Evolutionary conservation across 2,329 filamentous ascomycete genomes (phyloP).

Genomic region (Paecilomyces niveus): DNA sequence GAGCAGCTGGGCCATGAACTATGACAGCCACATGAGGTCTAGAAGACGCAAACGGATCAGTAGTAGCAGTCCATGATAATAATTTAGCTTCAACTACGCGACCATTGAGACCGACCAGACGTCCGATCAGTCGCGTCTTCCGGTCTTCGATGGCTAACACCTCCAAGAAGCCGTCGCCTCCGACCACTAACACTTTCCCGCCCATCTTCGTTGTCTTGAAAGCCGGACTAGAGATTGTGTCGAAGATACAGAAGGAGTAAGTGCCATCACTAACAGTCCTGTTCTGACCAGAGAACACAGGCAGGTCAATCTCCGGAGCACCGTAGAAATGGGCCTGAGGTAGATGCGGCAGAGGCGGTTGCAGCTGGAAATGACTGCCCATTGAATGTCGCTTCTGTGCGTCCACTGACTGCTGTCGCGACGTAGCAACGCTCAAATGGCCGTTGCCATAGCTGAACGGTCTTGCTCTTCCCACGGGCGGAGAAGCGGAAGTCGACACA

Average conservation of each 20-base stretch:
- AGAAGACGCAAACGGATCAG: constrained; percentile 46
- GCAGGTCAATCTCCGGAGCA: constrained; percentile 63
- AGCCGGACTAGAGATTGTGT: constrained; percentile 52
- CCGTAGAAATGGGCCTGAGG: constrained; percentile 72
- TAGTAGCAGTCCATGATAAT: constrained; percentile 58
- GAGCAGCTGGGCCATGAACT: constrained; percentile 66
- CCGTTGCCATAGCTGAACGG: constrained; percentile 38
- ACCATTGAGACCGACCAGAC: constrained; percentile 69
- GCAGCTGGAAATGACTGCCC: constrained; percentile 26
- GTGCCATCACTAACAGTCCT: constrained; percentile 38
- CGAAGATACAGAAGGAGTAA: constrained; percentile 76
- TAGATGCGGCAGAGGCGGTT: constrained; percentile 60
- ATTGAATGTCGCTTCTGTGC: constrained; percentile 32
- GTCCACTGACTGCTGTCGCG: constrained; percentile 31
- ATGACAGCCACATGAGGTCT: constrained; percentile 73
- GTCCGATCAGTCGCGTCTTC: constrained; percentile 61
- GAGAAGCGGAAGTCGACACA: constrained; percentile 36
- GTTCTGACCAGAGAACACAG: constrained; percentile 22
- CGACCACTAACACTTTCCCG: constrained; percentile 65
- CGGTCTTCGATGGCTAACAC: constrained; percentile 67
- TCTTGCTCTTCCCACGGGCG: constrained; percentile 30
- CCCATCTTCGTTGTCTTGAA: constrained; percentile 31
- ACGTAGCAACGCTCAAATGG: constrained; percentile 27
- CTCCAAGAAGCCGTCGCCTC: constrained; percentile 73
- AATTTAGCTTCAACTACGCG: constrained; percentile 78